phyloP scores from a whole-genome alignment of 306 rosid species.

The Cicer cuneatum region DNA sequence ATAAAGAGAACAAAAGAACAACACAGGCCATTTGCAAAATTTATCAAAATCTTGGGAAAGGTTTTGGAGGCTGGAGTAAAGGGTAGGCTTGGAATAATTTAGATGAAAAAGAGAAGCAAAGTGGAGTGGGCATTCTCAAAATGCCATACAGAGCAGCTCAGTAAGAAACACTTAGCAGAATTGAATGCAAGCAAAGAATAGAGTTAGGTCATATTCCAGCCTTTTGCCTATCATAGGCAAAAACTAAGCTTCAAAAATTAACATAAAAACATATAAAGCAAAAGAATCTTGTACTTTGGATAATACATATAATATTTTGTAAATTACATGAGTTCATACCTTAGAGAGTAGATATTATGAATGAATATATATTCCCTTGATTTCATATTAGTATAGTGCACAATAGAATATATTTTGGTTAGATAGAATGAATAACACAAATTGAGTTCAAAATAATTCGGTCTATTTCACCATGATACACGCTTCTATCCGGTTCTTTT shows the following conservation, averaged over 20 bases:
- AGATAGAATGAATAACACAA: neutral
- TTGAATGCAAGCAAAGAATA: slow-evolving; percentile 3
- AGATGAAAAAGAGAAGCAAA: slow-evolving; percentile 9
- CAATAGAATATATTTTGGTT: slow-evolving; percentile 12
- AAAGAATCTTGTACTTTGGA: neutral
- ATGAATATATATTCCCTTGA: neutral
- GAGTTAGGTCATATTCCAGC: slow-evolving; percentile 6
- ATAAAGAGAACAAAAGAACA: slow-evolving; percentile 13
- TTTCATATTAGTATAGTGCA: neutral
- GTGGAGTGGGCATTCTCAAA: slow-evolving; percentile 12
- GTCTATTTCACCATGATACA: neutral
- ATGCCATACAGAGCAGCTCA: neutral
- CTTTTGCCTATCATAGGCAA: slow-evolving; percentile 1
- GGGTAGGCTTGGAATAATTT: neutral
- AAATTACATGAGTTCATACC: slow-evolving; percentile 6
- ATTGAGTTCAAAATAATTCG: slow-evolving; percentile 7
- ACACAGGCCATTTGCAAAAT: slow-evolving; percentile 10
- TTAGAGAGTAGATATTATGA: slow-evolving; percentile 8
- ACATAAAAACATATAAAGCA: slow-evolving; percentile 8
- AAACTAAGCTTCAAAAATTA: slow-evolving; percentile 28
- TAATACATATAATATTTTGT: neutral
- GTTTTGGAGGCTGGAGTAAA: neutral
- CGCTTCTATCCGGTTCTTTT: neutral
- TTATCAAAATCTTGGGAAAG: slow-evolving; percentile 14
- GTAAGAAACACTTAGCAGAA: neutral